Evolutionary conservation across 345 rosid species (phyloP).

Genomic region (Aurinia saxatilis): DNA sequence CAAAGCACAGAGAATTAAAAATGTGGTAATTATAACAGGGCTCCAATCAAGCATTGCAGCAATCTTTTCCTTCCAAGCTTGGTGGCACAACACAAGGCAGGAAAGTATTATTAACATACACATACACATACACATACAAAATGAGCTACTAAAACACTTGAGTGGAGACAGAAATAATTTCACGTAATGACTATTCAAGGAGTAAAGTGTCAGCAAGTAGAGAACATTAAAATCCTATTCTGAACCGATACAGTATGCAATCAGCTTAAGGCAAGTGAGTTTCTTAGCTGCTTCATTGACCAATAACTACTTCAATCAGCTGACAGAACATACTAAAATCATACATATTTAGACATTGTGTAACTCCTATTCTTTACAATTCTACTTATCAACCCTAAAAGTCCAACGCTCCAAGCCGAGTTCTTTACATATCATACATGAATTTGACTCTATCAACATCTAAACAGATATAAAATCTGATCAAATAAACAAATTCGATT

Average conservation of each 20-base stretch:
- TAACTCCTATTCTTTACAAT: too few relatives aligned
- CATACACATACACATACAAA: too few relatives aligned
- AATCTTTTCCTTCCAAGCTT: background rate
- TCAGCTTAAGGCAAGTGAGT: background rate
- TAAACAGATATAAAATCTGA: background rate
- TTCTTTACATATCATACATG: background rate
- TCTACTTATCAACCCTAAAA: too few relatives aligned
- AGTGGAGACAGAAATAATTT: too few relatives aligned
- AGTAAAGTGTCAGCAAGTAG: background rate
- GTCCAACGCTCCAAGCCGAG: too few relatives aligned
- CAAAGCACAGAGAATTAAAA: background rate
- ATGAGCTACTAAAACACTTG: too few relatives aligned
- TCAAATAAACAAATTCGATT: background rate
- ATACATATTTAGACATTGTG: too few relatives aligned
- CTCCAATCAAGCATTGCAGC: background rate
- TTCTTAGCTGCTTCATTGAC: background rate
- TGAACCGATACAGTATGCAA: background rate
- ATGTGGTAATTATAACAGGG: too few relatives aligned
- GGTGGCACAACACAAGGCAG: background rate
- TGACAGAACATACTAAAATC: too few relatives aligned
- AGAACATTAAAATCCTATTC: background rate
- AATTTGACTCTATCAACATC: background rate
- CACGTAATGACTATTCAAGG: too few relatives aligned
- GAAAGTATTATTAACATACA: too few relatives aligned
- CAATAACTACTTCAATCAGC: too few relatives aligned